phyloP scores from a whole-genome alignment of 768 basidiomycete genomes.

The Russula abietina region DNA sequence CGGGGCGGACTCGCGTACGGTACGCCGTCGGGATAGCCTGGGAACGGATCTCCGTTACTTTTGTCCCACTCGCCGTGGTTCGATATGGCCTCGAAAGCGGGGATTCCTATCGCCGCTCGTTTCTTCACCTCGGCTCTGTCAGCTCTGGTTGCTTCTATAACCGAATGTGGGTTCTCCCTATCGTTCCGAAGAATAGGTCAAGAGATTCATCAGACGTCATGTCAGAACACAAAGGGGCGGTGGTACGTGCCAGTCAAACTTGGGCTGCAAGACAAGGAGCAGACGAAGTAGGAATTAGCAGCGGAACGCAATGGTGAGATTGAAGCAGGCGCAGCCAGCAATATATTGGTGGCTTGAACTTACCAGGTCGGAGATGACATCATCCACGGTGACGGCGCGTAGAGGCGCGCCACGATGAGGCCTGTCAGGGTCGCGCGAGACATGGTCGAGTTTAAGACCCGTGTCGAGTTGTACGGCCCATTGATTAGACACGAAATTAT shows the following conservation, averaged over 20 bases:
- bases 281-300: not conserved
- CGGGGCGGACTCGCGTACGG: slow-evolving; percentile 41
- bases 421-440: slow-evolving; percentile 8
- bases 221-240: not conserved
- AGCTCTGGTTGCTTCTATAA: slow-evolving; percentile 32
- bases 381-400: slow-evolving; percentile 49
- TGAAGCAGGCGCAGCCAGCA: not conserved
- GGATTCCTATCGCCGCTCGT: slow-evolving; percentile 41
- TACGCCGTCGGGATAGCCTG: slow-evolving; percentile 45
- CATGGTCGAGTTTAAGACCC: slow-evolving; percentile 10
- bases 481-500: slow-evolving; percentile 37
- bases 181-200: not conserved
- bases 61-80: slow-evolving; percentile 3
- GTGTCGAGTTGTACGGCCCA: slow-evolving; percentile 16
- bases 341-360: slow-evolving; percentile 28
- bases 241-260: slow-evolving; percentile 57
- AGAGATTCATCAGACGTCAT: not conserved
- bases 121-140: slow-evolving; percentile 33
- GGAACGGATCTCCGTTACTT: slow-evolving; percentile 25
- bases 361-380: slow-evolving; percentile 67
- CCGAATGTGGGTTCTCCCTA: slow-evolving; percentile 43
- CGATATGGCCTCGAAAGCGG: slow-evolving; percentile 38
- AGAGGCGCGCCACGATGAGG: slow-evolving; percentile 47
- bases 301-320: not conserved
- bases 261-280: slow-evolving; percentile 41